A percentile compares a stretch with the other conserved stretches of the same genome.
Evolutionary conservation across 495 filamentous ascomycete species (phyloP).

Genomic region (Tuber umbilicatum): DNA sequence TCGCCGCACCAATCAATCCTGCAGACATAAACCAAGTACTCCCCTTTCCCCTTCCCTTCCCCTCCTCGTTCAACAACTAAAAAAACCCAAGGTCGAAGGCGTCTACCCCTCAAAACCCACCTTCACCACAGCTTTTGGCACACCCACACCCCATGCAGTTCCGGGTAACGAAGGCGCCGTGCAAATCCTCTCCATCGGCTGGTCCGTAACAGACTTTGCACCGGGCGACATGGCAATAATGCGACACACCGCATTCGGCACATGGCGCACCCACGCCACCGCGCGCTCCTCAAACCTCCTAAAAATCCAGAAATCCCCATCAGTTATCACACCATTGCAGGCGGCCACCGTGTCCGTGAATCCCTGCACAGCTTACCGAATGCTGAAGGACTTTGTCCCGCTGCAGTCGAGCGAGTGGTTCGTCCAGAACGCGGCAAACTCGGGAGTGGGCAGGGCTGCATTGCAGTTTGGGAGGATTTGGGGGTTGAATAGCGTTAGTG

Average conservation of each 20-base stretch:
- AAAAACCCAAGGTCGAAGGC: constrained; percentile 69
- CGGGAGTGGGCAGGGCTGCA: constrained; percentile 78
- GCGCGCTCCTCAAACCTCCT: constrained; percentile 57
- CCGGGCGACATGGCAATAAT: constrained; percentile 90
- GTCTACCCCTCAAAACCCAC: constrained; percentile 82
- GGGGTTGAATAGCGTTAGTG: constrained; percentile 81
- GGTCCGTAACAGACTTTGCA: constrained; percentile 48
- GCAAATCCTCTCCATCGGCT: constrained; percentile 65
- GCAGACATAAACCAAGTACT: constrained; percentile 76
- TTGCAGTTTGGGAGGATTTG: constrained; percentile 76
- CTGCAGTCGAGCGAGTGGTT: constrained; percentile 74
- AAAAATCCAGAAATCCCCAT: constrained; percentile 48
- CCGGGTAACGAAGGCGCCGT: constrained; percentile 89
- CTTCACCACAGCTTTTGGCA: constrained; percentile 68
- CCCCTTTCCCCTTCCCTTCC: background rate
- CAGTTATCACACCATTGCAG: constrained; percentile 62
- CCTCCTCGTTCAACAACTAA: background rate
- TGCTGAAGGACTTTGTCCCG: constrained; percentile 76
- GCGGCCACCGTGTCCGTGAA: constrained; percentile 84
- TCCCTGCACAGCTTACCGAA: constrained; percentile 84
- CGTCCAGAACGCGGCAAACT: constrained; percentile 93
- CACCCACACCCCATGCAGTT: constrained; percentile 62
- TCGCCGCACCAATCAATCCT: constrained; percentile 89
- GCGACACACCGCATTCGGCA: constrained; percentile 69
- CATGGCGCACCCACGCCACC: constrained; percentile 85